These are phyloP conservation scores for Arthrobotrys entomopaga DNA, from an alignment of 2,329 filamentous ascomycete genomes.

Conservation along the genomic window DNA sequence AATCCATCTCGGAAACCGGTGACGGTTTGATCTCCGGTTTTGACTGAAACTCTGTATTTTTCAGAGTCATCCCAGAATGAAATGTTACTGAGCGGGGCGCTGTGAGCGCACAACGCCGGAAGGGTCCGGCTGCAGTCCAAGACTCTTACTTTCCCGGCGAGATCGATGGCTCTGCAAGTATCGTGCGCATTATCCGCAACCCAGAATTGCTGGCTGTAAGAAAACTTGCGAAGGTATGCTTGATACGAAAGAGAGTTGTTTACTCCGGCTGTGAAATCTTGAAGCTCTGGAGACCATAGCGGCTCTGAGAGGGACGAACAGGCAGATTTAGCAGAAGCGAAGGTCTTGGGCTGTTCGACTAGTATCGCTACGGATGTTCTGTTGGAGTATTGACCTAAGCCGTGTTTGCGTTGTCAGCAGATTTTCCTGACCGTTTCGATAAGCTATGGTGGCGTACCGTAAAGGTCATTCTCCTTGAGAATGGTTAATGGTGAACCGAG, in stretches of 20 bases:
- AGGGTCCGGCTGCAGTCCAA: conserved; percentile 56
- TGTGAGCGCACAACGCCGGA: conserved; percentile 64
- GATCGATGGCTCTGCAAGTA: conserved; percentile 59
- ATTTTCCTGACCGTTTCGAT: conserved; percentile 59
- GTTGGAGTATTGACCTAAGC: conserved; percentile 39
- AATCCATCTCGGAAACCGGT: conserved; percentile 63
- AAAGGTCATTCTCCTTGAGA: conserved; percentile 28
- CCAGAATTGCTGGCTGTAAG: conserved; percentile 61
- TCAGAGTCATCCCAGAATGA: conserved; percentile 60
- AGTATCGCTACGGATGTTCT: conserved; percentile 35
- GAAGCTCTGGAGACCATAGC: conserved; percentile 42
- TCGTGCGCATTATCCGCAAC: conserved; percentile 58
- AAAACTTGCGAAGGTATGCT: conserved; percentile 56
- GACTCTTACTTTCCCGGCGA: conserved; percentile 58
- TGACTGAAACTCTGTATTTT: conserved; percentile 62
- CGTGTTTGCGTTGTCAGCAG: conserved; percentile 62
- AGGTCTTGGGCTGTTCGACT: conserved; percentile 31
- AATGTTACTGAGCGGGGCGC: conserved; percentile 63
- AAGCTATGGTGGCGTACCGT: conserved; percentile 55
- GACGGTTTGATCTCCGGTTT: conserved; percentile 62
- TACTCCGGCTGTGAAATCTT: conserved; percentile 38
- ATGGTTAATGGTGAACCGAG: conserved; percentile 19
- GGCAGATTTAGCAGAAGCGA: conserved; percentile 16
- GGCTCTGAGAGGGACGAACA: conserved; percentile 31
- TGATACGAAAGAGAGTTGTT: conserved; percentile 62